Conservation (phyloP, 1,284 basidiomycete species). For the Melampsora americana region DNA sequence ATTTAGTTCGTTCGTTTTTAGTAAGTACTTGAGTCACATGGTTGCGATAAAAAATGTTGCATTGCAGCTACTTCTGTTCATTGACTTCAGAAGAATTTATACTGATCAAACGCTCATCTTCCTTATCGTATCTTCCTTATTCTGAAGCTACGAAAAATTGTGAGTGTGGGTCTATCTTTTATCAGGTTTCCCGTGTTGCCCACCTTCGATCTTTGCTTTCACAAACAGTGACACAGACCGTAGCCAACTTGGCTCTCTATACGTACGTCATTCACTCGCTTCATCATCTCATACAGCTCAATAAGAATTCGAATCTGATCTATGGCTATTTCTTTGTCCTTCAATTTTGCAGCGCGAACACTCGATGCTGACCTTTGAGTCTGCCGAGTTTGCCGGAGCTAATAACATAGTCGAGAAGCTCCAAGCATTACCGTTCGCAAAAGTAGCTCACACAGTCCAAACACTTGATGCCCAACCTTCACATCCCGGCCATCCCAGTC, state of each 20-base stretch:
- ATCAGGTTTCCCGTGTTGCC: not conserved
- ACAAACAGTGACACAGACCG: conserved; percentile 51
- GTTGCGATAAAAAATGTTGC: too few species aligned
- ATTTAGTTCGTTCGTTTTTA: conserved; percentile 39
- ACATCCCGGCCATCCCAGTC: conserved; percentile 61
- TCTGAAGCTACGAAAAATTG: not conserved
- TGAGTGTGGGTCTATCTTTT: too few species aligned
- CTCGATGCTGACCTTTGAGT: conserved; percentile 91
- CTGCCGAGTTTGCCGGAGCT: conserved; percentile 63
- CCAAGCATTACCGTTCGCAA: conserved; percentile 74
- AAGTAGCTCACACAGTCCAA: conserved; percentile 75
- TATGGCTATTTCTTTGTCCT: not conserved
- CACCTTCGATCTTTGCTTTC: not conserved
- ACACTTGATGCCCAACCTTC: conserved; percentile 90
- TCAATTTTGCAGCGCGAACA: conserved; percentile 59
- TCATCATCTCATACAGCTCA: not conserved
- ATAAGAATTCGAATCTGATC: not conserved
- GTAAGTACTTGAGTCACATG: not conserved
- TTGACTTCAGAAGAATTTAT: too few species aligned
- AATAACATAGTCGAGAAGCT: conserved; percentile 74
- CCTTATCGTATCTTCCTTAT: not conserved
- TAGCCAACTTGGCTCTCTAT: conserved; percentile 51
- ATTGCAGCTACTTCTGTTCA: too few species aligned
- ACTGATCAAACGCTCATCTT: not conserved
- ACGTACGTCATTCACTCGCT: conserved; percentile 47